These are phyloP conservation scores for Penicillium canariense DNA, from an alignment of 495 filamentous ascomycete species.

Conservation along the genomic window DNA sequence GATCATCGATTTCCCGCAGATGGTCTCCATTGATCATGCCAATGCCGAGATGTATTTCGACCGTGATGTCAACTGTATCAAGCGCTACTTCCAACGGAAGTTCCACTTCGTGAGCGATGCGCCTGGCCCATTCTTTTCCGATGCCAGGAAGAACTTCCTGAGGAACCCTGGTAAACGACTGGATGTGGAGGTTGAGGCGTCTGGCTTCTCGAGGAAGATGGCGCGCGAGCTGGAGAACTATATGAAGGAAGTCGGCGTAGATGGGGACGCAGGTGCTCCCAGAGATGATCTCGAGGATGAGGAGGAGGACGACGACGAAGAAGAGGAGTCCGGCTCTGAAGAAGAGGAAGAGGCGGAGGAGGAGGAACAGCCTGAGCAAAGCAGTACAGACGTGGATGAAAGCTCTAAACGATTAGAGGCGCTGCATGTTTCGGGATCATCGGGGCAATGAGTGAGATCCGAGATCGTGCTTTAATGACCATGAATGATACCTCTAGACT, in stretches of 20 bases:
- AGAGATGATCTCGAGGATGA: constrained; percentile 30
- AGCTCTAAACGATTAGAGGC: constrained; percentile 34
- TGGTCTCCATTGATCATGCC: constrained; percentile 89
- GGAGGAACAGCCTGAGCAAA: constrained; percentile 15
- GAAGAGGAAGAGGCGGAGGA: constrained; percentile 15
- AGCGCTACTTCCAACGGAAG: constrained; percentile 82
- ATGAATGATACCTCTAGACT: constrained; percentile 35
- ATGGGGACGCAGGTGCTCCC: constrained; percentile 50
- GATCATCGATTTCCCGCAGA: constrained; percentile 97
- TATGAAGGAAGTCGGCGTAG: constrained; percentile 69
- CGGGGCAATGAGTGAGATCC: constrained; percentile 13
- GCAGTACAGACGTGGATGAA: constrained; percentile 24
- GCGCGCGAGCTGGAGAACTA: constrained; percentile 87
- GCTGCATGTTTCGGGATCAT: constrained; percentile 35
- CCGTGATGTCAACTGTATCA: constrained; percentile 90
- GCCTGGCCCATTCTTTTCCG: constrained; percentile 78
- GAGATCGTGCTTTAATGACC: constrained; percentile 29
- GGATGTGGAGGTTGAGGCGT: constrained; percentile 88
- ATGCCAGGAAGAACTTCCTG: constrained; percentile 72
- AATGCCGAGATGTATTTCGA: constrained; percentile 97
- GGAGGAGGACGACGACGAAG: constrained; percentile 42
- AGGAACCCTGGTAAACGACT: constrained; percentile 64
- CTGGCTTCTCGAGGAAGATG: constrained; percentile 94
- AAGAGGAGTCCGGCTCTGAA: constrained; percentile 25
- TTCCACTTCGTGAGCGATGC: constrained; percentile 84